Evolutionary conservation across 805 yeast species (phyloP), one percentile per base, ranked within the genome.

Genomic region (Saccharomycopsis sp.): DNA sequence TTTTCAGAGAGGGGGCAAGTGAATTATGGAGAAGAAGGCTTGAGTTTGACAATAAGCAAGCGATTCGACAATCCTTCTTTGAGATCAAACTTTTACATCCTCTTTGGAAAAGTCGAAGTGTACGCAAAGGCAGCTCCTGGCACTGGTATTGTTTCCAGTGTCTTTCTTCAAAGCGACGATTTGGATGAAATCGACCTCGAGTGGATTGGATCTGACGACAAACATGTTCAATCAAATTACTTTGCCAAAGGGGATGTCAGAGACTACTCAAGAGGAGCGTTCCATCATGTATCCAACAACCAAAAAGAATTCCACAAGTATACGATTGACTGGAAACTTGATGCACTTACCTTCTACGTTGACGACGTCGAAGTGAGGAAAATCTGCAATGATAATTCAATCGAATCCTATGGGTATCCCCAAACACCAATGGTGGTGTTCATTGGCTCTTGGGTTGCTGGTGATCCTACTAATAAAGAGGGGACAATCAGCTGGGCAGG

Each of bases 401-500:
- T 22, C 15, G n/a, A 33, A 7, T 13, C 17, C 15, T 35, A 45
- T 26, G 83, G 82, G 2, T 80, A 65, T 56, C 88, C 88, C 4
- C 85, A 80, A 59, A 61, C 80, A 3, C 89, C 88, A 21, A 77
- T 80, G 79, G 60, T 57, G 45, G 41, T 51, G 3, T 49, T 22
- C 17, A 41, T 68, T 15, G 73, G 73, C 3, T 46, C 62, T n/a
- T 68, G 75, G 75, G 69, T 72, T 3, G 75, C 72, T 12, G 75
- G 74, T 18, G 68, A 65, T 39, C 53, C 69, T 17, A 39, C 48
- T 34, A 77, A 76, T 52, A 60, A 65, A 2, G 63, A 54, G 33
- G 86, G 86, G 19, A 79, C 86, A 3, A 71, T 80, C 44, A 69
- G 66, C 41, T 79, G 87, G 87, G 83, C 87, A 2, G 87, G 87